Percentiles rank a stretch among this genome's conserved stretches.
Evolutionary conservation across 2,329 filamentous ascomycete genomes (phyloP).

Genomic region (Dactylonectria macrodidyma): DNA sequence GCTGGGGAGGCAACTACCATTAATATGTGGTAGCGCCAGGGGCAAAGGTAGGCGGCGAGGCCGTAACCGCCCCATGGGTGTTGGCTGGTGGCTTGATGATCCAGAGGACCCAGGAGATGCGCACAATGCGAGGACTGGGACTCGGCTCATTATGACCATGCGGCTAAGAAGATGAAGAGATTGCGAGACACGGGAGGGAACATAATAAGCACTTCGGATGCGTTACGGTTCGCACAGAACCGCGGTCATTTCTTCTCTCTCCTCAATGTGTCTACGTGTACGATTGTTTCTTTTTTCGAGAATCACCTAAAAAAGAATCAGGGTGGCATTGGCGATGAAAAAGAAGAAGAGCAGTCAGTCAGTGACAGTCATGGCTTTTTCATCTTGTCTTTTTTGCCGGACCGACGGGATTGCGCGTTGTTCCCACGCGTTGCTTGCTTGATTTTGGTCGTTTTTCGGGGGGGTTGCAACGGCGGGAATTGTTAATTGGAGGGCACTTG

Average conservation of each 20-base stretch:
- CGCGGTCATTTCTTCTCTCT: slow-evolving; percentile 47
- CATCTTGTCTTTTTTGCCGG: slow-evolving; percentile 41
- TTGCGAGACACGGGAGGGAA: slow-evolving; percentile 46
- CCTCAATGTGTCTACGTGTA: slow-evolving; percentile 54
- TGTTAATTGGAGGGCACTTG: slow-evolving; percentile 44
- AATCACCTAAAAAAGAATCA: slow-evolving; percentile 52
- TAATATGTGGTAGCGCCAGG: slow-evolving; percentile 55
- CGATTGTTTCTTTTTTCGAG: slow-evolving; percentile 55
- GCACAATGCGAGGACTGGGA: slow-evolving; percentile 13
- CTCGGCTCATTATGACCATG: slow-evolving; percentile 7
- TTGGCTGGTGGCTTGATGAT: slow-evolving; percentile 5
- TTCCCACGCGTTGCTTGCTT: slow-evolving; percentile 47
- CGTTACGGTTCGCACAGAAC: slow-evolving; percentile 45
- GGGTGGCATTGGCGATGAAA: slow-evolving; percentile 44
- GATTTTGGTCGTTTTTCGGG: slow-evolving; percentile 48
- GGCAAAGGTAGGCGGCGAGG: slow-evolving; percentile 43
- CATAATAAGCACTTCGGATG: slow-evolving; percentile 50
- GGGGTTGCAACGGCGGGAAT: slow-evolving; percentile 46
- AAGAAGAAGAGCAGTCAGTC: slow-evolving; percentile 27
- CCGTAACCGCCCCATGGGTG: slow-evolving; percentile 11
- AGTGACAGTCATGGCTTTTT: slow-evolving; percentile 32
- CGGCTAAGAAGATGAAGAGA: slow-evolving; percentile 20
- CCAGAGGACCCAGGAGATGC: slow-evolving; percentile 13
- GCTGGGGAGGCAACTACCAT: slow-evolving; percentile 74
- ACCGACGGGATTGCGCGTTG: slow-evolving; percentile 46